A percentile compares a stretch with the other conserved stretches of the same genome.
phyloP scores from a whole-genome alignment of 2,329 filamentous ascomycete genomes.

The Rosellinia necatrix region DNA sequence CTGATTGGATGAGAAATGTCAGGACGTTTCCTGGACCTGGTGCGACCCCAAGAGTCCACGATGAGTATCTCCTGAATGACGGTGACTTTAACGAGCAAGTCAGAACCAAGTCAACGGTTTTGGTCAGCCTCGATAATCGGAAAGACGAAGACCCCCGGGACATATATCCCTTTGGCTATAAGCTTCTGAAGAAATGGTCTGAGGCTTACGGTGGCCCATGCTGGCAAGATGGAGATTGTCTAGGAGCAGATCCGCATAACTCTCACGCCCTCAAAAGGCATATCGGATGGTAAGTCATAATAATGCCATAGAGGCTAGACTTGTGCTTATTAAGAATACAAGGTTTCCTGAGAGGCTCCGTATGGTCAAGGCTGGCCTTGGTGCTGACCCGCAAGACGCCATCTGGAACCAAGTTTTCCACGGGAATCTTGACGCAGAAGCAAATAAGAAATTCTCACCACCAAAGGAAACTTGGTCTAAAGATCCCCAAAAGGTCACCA shows the following conservation, averaged over 20 bases:
- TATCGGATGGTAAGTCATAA: conserved; percentile 18
- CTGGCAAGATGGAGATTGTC: conserved; percentile 17
- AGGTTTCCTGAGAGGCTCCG: conserved; percentile 18
- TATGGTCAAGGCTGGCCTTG: conserved; percentile 12
- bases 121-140: conserved; percentile 2
- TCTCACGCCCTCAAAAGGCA: conserved; percentile 9
- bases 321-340: background rate
- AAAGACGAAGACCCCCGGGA: background rate
- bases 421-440: conserved; percentile 13
- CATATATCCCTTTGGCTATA: conserved; percentile 16
- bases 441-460: background rate
- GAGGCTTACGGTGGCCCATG: background rate
- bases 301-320: background rate
- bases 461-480: conserved; percentile 14
- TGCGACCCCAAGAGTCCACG: background rate
- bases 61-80: conserved; percentile 21
- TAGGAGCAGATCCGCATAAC: conserved; percentile 14
- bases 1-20: background rate
- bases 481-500: conserved; percentile 3
- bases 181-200: conserved; percentile 21
- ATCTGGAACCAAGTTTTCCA: conserved; percentile 21
- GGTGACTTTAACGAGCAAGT: conserved; percentile 14
- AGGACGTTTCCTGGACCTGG: conserved; percentile 5
- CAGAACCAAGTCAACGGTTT: background rate
- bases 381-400: conserved; percentile 19